Evolutionary conservation across 805 yeast species (phyloP), one percentile per base, ranked within the genome.

Genomic region (Wickerhamiella domercqiae): DNA sequence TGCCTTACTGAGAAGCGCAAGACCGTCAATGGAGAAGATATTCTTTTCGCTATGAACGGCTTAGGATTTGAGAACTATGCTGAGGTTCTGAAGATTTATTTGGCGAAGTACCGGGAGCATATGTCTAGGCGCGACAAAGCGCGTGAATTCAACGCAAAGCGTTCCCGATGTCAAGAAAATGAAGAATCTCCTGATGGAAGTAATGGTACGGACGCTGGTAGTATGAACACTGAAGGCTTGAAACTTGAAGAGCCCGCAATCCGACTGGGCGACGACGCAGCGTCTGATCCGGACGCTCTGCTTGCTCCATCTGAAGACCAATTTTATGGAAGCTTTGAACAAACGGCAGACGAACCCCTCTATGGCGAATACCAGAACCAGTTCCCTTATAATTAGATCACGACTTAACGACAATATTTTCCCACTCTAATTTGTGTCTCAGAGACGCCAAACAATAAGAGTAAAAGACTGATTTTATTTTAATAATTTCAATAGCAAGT

Each of bases 41-140:
- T 75, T 13, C 53, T 75, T 46, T 71, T 66, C 51, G 75, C 80
- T 6, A 70, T 75, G 75, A 63, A 66, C 29, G 66, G 75, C 6
- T 58, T 75, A 22, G 82, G 82, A 7, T 75, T 75, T 50, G 82
- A 75, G 45, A 75, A 75, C 50, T 75, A 75, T 49, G 68, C 78
- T 20, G 82, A 75, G 50, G 76, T 75, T 29, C 63, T 75, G 45
- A 75, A 75, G 49, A 75, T 75, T 29, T 75, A 75, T 49, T 57
- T 75, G 41, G 78, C 82, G 35, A 75, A 75, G 52, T 75, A 73
- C 52, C 56, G 82, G 47, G 76, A 73, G 46, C 44, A 40, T 35
- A 47, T 50, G 29, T 42, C 42, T 29, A 37, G 45, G 22, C 42
- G 42, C 34, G 54, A 50, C 15, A 41, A 42, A 29, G n/a, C n/a